phyloP scores from a whole-genome alignment of 75 land plant species.

The Pinus tabuliformis region DNA sequence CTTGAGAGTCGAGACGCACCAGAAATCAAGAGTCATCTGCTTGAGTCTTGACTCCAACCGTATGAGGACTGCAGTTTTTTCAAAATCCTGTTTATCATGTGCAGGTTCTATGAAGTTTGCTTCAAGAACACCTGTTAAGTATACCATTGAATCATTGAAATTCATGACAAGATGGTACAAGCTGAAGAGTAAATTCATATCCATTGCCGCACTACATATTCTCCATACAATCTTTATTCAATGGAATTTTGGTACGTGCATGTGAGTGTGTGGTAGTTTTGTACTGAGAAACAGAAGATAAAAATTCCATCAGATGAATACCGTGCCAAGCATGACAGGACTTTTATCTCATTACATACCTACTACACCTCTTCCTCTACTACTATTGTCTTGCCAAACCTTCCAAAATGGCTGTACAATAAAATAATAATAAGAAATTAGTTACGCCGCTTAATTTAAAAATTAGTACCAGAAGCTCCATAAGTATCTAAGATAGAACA shows the following conservation, averaged over 20 bases:
- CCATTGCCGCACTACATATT: too few relatives aligned
- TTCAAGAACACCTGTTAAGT: conserved; percentile 71
- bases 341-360: conserved; percentile 30
- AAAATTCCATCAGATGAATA: too few relatives aligned
- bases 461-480: not conserved
- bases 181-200: too few relatives aligned
- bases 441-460: not conserved
- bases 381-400: conserved; percentile 57
- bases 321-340: too few relatives aligned
- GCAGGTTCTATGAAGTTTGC: conserved; percentile 94
- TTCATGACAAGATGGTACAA: too few relatives aligned
- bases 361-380: conserved; percentile 74
- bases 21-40: conserved; percentile 72
- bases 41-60: conserved; percentile 72
- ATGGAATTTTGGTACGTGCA: too few relatives aligned
- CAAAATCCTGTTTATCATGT: conserved; percentile 97
- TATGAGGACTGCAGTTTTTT: conserved; percentile 59
- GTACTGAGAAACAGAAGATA: too few relatives aligned
- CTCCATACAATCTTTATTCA: too few relatives aligned
- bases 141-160: too few relatives aligned
- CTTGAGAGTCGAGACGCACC: conserved; percentile 29
- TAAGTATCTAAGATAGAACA: not conserved
- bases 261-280: too few relatives aligned
- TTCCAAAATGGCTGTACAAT: conserved; percentile 84
- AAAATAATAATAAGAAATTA: not conserved